Evolutionary conservation across 768 basidiomycete genomes (phyloP).

Genomic region (Atractiella rhizophila): DNA sequence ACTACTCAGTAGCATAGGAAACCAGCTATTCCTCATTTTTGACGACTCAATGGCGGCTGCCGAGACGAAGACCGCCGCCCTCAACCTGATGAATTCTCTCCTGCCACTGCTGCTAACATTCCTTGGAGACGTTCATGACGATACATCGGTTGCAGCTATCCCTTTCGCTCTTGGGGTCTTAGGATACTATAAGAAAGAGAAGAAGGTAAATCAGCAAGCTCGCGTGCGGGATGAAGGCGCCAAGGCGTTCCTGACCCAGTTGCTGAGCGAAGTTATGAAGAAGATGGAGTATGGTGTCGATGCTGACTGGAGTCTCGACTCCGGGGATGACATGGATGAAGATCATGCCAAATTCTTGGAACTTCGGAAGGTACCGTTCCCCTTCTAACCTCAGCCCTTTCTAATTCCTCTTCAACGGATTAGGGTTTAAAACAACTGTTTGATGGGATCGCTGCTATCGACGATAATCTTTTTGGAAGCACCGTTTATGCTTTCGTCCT

Average conservation of each 20-base stretch:
- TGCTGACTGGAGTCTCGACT: slow-evolving; percentile 32
- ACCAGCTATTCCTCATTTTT: slow-evolving; percentile 56
- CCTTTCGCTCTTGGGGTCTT: slow-evolving; percentile 53
- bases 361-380: slow-evolving; percentile 43
- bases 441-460: slow-evolving; percentile 64
- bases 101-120: slow-evolving; percentile 66
- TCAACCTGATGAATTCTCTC: slow-evolving; percentile 16
- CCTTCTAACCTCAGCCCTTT: not conserved
- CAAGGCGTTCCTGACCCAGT: slow-evolving; percentile 52
- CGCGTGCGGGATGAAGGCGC: slow-evolving; percentile 26
- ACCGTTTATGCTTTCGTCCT: slow-evolving; percentile 47
- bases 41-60: slow-evolving; percentile 29
- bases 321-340: slow-evolving; percentile 51
- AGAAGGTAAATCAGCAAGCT: slow-evolving; percentile 30
- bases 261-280: slow-evolving; percentile 50
- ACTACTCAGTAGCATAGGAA: slow-evolving; percentile 51
- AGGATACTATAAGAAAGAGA: slow-evolving; percentile 41
- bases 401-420: not conserved
- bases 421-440: slow-evolving; percentile 68
- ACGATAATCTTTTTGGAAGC: slow-evolving; percentile 57
- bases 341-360: slow-evolving; percentile 66
- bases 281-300: slow-evolving; percentile 59
- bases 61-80: slow-evolving; percentile 1
- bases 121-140: slow-evolving; percentile 70
- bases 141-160: slow-evolving; percentile 63